Conservation (phyloP, 2,329 filamentous ascomycete species). For the Fusarium mundagurra region DNA sequence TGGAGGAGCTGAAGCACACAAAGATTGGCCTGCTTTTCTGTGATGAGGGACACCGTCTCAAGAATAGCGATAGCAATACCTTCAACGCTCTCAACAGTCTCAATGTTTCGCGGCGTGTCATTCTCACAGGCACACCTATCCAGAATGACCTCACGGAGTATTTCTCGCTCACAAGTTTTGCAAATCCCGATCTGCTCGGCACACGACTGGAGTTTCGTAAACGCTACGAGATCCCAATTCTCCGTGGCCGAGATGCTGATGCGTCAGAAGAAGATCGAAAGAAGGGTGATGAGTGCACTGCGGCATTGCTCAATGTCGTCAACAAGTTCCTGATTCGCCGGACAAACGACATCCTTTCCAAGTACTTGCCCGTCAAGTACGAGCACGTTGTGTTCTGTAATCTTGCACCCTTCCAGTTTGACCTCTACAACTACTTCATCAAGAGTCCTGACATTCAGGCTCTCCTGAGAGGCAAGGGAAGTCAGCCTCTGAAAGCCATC, state of each 20-base stretch:
- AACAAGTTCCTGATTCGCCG: conserved; percentile 99
- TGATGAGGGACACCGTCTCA: conserved; percentile 95
- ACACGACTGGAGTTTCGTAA: conserved; percentile 93
- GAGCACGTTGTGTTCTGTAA: conserved; percentile 99
- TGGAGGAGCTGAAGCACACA: conserved; percentile 87
- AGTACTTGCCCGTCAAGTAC: conserved; percentile 98
- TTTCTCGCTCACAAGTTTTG: conserved; percentile 94
- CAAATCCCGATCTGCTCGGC: conserved; percentile 91
- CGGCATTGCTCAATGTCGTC: conserved; percentile 83
- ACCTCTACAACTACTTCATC: conserved; percentile 97
- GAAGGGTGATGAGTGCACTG: conserved; percentile 83
- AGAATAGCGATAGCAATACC: conserved; percentile 96
- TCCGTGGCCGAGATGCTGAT: conserved; percentile 89
- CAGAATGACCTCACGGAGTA: conserved; percentile 99
- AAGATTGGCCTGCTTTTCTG: conserved; percentile 93
- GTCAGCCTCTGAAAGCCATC: conserved; percentile 95
- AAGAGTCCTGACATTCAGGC: conserved; percentile 94
- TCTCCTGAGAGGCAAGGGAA: conserved; percentile 90
- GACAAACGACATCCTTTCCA: conserved; percentile 97
- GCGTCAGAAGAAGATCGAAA: conserved; percentile 84
- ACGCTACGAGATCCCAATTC: conserved; percentile 90
- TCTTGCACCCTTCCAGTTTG: conserved; percentile 89
- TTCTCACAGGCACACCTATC: conserved; percentile 95
- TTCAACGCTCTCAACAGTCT: conserved; percentile 91
- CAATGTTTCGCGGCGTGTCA: conserved; percentile 91